Conservation (phyloP, 306 rosid species). For the Elaeagnus macrophylla region DNA sequence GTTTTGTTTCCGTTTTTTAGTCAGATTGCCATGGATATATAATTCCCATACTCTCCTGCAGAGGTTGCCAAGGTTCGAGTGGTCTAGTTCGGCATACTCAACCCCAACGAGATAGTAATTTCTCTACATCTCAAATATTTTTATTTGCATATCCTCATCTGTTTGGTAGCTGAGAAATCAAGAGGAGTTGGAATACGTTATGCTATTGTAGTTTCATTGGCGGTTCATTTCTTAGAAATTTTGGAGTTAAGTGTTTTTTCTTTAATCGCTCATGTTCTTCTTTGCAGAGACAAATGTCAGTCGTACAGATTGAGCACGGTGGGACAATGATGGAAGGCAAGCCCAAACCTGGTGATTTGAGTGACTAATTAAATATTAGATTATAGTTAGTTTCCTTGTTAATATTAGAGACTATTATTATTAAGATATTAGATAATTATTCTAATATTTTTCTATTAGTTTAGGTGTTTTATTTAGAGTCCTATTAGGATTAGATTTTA, state of each 20-base stretch:
- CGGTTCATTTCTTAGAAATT: background rate
- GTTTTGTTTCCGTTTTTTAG: background rate
- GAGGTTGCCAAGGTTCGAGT: conserved; percentile 85
- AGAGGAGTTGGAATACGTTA: background rate
- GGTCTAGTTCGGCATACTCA: conserved; percentile 90
- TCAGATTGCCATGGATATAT: conserved; percentile 74
- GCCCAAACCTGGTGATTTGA: conserved; percentile 77
- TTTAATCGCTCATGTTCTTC: conserved; percentile 1
- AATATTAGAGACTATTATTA: too few species aligned
- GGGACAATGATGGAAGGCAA: conserved; percentile 90
- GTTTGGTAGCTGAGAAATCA: conserved; percentile 3
- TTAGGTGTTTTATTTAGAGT: too few species aligned
- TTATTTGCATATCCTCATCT: background rate
- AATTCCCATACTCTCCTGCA: conserved; percentile 98
- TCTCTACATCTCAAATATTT: background rate
- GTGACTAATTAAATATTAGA: too few species aligned
- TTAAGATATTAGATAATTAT: too few species aligned
- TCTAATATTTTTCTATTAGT: too few species aligned
- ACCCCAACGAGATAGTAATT: conserved; percentile 92
- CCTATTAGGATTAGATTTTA: too few species aligned
- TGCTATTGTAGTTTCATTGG: background rate
- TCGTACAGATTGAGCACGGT: conserved; percentile 81
- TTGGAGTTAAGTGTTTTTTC: background rate
- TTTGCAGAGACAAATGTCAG: conserved; percentile 97
- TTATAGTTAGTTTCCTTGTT: too few species aligned